Evolutionary conservation across 768 basidiomycete genomes (phyloP), one percentile per base, ranked within the genome.

Genomic region (Termitomyces sp.): DNA sequence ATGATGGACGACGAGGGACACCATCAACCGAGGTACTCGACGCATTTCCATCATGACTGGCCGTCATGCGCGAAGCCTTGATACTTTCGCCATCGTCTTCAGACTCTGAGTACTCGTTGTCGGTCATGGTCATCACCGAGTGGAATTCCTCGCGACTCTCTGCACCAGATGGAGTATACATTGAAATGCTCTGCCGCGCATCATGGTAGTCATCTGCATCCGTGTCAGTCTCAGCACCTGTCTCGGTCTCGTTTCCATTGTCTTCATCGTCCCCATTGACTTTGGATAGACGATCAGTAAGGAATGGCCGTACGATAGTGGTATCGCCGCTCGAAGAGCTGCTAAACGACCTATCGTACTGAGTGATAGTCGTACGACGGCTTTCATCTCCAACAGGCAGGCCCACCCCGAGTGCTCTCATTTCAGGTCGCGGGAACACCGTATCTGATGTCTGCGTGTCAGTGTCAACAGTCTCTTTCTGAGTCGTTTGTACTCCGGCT

Each of bases 131-230:
- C 76, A 83, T 72, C 69, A 88, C 76, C 6, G 88, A 91, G 68
- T 92, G 85, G 82, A 91, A 91, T 64, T 90, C 88, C 38, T 89
- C 85, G 33, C 74, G 74, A 52, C 88, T 88, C 59, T 81, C 81
- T 4, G 65, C 67, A 5, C 56, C 65, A 33, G 83, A 85, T 4
- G 79, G 77, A 4, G 91, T 89, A 1, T 85, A 86, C 70, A 83
- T 79, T 64, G 82, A 85, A 61, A 80, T 75, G 62, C 79, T 92
- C 68, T 87, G 85, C 48, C 86, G 76, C 2, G 93, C 95, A 69
- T 95, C 93, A 1, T 87, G 78, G 65, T 90, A 93, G 59, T 92
- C 85, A 18, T 86, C 89, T 36, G 68, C 71, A 46, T 87, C 86
- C 2, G 84, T 85, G 61, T 90, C 89, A 0, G 85, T 85, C 59